Evolutionary conservation across 2,329 filamentous ascomycete genomes (phyloP).

Genomic region (Volutella citrinella): DNA sequence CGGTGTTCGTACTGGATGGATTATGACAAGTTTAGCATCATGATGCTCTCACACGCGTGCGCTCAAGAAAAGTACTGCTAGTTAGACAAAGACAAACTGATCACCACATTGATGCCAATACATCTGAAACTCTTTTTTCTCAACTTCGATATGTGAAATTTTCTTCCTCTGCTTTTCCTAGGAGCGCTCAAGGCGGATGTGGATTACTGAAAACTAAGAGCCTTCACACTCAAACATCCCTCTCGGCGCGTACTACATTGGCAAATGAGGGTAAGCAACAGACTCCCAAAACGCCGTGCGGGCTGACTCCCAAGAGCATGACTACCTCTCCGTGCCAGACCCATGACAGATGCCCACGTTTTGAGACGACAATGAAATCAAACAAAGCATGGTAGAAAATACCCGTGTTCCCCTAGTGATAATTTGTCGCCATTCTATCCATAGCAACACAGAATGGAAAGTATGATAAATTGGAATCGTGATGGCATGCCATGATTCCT

Average conservation of each 20-base stretch:
- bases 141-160: too few relatives aligned
- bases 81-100: slow-evolving; percentile 26
- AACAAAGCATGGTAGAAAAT: too few relatives aligned
- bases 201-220: too few relatives aligned
- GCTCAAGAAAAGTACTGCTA: slow-evolving; percentile 18
- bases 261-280: slow-evolving; percentile 8
- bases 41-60: slow-evolving; percentile 16
- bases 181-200: too few relatives aligned
- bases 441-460: slow-evolving; percentile 10
- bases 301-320: slow-evolving; percentile 16
- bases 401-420: slow-evolving; percentile 5
- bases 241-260: slow-evolving; percentile 5
- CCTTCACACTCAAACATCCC: too few relatives aligned
- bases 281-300: slow-evolving; percentile 17
- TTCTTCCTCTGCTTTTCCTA: too few relatives aligned
- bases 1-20: slow-evolving; percentile 18
- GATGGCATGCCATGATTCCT: slow-evolving; percentile 3
- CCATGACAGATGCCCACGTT: slow-evolving; percentile 14
- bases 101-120: too few relatives aligned
- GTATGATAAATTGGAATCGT: too few relatives aligned
- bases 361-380: slow-evolving; percentile 8
- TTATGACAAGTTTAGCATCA: slow-evolving; percentile 23
- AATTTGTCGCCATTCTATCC: slow-evolving; percentile 3
- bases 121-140: slow-evolving; percentile 19
- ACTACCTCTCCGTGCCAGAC: slow-evolving; percentile 13